These are phyloP conservation scores for Chrysoporthe puriensis DNA, from an alignment of 2,329 filamentous ascomycete genomes.

Conservation along the genomic window DNA sequence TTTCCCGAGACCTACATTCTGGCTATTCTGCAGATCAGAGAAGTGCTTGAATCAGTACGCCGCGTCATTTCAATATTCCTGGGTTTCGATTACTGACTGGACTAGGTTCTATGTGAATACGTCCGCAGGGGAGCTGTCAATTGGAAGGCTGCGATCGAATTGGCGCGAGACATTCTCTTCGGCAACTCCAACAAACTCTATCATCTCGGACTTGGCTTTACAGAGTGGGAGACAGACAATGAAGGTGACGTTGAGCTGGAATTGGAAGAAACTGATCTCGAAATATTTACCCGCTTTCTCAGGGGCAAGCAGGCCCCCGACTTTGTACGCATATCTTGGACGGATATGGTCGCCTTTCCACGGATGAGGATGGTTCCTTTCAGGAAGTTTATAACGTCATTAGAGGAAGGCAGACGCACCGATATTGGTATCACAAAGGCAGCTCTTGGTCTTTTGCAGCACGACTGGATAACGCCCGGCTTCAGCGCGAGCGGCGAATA, in stretches of 20 bases:
- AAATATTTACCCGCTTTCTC: conserved; percentile 48
- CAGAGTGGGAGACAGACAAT: conserved; percentile 36
- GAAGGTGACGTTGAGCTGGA: conserved; percentile 20
- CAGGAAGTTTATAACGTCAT: conserved; percentile 52
- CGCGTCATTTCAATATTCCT: neutral
- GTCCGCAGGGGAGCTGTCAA: conserved; percentile 66
- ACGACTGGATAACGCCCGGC: conserved; percentile 60
- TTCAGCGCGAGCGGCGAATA: conserved; percentile 67
- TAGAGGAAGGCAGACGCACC: conserved; percentile 49
- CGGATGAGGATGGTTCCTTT: conserved; percentile 71
- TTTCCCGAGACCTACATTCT: conserved; percentile 79
- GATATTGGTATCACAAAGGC: conserved; percentile 66
- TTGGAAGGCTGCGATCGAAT: conserved; percentile 62
- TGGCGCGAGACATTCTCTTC: conserved; percentile 73
- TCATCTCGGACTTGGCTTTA: conserved; percentile 55
- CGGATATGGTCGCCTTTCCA: conserved; percentile 74
- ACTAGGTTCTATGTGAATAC: conserved; percentile 67
- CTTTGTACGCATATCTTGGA: conserved; percentile 76
- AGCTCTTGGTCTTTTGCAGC: conserved; percentile 68
- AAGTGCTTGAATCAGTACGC: conserved; percentile 68
- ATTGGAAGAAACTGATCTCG: conserved; percentile 38
- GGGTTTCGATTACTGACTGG: conserved; percentile 21
- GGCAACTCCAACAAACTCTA: conserved; percentile 79
- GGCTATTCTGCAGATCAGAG: conserved; percentile 71
- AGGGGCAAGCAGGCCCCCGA: conserved; percentile 55